These are phyloP conservation scores for Earliella scabrosa DNA, from an alignment of 1,284 basidiomycete species.

Conservation along the genomic window DNA sequence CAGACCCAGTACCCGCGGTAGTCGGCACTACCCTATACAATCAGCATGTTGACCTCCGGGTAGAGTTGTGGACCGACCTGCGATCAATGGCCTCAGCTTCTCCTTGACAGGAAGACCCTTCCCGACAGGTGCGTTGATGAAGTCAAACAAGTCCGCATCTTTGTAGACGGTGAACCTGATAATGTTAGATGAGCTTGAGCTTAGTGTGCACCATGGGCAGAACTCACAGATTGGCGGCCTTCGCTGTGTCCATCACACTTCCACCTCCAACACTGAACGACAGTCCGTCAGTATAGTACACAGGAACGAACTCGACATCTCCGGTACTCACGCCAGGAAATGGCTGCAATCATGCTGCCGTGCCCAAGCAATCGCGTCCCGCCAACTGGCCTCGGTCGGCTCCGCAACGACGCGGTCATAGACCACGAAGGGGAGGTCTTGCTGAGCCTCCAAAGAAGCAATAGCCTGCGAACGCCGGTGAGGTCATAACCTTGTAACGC, in stretches of 20 bases:
- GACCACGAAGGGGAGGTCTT: slow-evolving; percentile 80
- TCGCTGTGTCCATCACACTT: slow-evolving; percentile 95
- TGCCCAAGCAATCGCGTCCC: slow-evolving; percentile 88
- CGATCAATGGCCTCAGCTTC: slow-evolving; percentile 84
- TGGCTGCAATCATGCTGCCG: slow-evolving; percentile 89
- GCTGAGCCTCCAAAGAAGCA: slow-evolving; percentile 73
- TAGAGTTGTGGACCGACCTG: slow-evolving; percentile 45
- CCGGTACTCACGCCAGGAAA: slow-evolving; percentile 78
- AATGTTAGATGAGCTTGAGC: background rate
- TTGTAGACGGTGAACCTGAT: slow-evolving; percentile 84
- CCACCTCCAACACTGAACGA: slow-evolving; percentile 84
- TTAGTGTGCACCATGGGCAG: background rate
- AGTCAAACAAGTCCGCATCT: slow-evolving; percentile 91
- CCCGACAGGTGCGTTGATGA: slow-evolving; percentile 96
- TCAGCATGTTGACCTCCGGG: background rate
- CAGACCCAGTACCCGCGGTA: slow-evolving; percentile 96
- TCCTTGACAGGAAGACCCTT: slow-evolving; percentile 87
- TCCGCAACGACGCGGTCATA: slow-evolving; percentile 88
- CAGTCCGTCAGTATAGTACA: too few species aligned
- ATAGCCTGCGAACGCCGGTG: slow-evolving; percentile 56
- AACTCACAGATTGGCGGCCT: slow-evolving; percentile 86
- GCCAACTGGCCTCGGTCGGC: slow-evolving; percentile 90
- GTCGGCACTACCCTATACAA: slow-evolving; percentile 71
- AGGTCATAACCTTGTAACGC: background rate
- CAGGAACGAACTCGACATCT: slow-evolving; percentile 2